Conservation (phyloP, 2,329 filamentous ascomycete species). For the Nakataea oryzae region DNA sequence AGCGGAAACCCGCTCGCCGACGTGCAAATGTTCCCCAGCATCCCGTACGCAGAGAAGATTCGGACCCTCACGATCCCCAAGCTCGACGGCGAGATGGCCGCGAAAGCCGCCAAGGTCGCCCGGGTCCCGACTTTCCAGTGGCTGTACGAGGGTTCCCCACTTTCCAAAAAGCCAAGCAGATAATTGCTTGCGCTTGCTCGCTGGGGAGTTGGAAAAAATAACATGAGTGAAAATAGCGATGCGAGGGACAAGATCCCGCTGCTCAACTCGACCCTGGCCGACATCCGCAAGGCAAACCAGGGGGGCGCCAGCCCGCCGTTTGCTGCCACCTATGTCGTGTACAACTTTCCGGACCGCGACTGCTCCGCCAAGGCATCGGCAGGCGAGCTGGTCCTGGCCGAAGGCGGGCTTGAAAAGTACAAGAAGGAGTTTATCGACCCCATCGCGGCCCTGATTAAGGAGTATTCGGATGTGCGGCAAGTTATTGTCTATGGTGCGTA, state of each 20-base stretch:
- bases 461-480: not conserved
- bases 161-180: no score
- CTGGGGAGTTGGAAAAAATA: no score
- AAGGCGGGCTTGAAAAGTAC: not conserved
- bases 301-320: slow-evolving; percentile 19
- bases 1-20: slow-evolving; percentile 43
- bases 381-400: not conserved
- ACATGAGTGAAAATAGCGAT: no score
- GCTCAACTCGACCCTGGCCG: slow-evolving; percentile 2
- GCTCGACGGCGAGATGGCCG: slow-evolving; percentile 41
- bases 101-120: slow-evolving; percentile 40
- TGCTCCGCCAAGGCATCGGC: not conserved
- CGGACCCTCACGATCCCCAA: slow-evolving; percentile 48
- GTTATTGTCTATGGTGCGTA: not conserved
- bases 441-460: not conserved
- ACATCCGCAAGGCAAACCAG: slow-evolving; percentile 14
- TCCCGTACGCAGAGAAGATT: slow-evolving; percentile 42
- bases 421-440: not conserved
- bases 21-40: slow-evolving; percentile 40
- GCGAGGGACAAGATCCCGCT: slow-evolving; percentile 2
- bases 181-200: no score
- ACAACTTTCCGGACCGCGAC: not conserved
- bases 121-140: slow-evolving; percentile 42
- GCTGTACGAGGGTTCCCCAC: slow-evolving; percentile 33
- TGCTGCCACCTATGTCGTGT: not conserved